A percentile compares a stretch with the other conserved stretches of the same genome.
Conservation (phyloP, 2,329 filamentous ascomycete genomes). For the Talaromyces funiculosus region DNA sequence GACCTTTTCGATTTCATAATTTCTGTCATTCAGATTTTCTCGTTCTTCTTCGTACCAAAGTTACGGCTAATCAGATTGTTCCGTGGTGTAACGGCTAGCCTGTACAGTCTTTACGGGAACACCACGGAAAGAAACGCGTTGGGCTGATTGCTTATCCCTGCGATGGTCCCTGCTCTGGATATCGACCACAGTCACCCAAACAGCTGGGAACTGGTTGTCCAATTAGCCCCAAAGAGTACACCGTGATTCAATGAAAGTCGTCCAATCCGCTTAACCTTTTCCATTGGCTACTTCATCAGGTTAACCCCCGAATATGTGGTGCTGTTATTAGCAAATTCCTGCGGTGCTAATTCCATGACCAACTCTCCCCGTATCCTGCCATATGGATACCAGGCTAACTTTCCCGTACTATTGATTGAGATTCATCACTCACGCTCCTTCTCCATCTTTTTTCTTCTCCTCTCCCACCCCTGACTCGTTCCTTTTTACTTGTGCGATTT, state of each 20-base stretch:
- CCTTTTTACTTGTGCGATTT: neutral
- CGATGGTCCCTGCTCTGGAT: slow-evolving; percentile 8
- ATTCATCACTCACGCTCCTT: neutral
- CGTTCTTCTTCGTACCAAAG: neutral
- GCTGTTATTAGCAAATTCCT: neutral
- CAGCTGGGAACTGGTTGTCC: slow-evolving; percentile 4
- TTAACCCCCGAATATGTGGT: neutral
- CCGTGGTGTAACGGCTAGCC: neutral
- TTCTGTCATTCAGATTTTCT: neutral
- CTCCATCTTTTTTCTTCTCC: neutral
- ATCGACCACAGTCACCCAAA: neutral
- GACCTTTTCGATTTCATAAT: neutral
- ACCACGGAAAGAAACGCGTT: neutral
- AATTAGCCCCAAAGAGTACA: neutral
- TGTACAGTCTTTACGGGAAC: neutral
- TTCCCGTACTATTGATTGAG: neutral
- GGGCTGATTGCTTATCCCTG: neutral
- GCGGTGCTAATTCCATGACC: neutral
- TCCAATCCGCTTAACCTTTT: neutral
- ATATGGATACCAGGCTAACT: neutral
- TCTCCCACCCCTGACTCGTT: neutral
- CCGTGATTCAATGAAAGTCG: neutral
- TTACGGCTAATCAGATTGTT: neutral
- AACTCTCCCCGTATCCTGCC: neutral
- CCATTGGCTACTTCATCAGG: neutral